phyloP scores from a whole-genome alignment of 2,329 filamentous ascomycete genomes.

The Xylariaceae sp. region DNA sequence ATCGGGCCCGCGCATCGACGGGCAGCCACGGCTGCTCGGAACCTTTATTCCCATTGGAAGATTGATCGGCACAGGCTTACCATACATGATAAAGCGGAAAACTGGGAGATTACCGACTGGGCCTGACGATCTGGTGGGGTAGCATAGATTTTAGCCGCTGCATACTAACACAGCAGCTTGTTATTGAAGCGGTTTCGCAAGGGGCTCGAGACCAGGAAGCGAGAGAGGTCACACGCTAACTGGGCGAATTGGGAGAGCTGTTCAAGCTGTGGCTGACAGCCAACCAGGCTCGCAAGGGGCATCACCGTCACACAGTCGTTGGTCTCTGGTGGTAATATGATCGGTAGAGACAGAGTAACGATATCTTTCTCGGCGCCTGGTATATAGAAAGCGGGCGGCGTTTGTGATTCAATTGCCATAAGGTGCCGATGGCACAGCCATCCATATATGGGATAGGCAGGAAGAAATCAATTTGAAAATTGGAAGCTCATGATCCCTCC shows the following conservation, averaged over 20 bases:
- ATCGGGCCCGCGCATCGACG: conserved; percentile 57
- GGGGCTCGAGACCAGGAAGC: conserved; percentile 7
- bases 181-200: conserved; percentile 17
- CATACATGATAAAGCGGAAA: conserved; percentile 59
- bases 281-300: conserved; percentile 11
- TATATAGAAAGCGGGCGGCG: conserved; percentile 12
- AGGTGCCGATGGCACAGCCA: conserved; percentile 11
- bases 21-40: conserved; percentile 62
- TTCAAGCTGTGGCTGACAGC: conserved; percentile 5
- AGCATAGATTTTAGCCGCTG: conserved; percentile 24
- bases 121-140: conserved; percentile 29
- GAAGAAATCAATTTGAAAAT: conserved; percentile 11
- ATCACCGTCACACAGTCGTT: conserved; percentile 10
- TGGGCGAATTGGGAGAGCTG: conserved; percentile 13
- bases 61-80: conserved; percentile 68
- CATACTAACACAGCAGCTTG: conserved; percentile 19
- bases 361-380: conserved; percentile 18
- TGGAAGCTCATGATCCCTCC: conserved; percentile 28
- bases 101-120: conserved; percentile 63
- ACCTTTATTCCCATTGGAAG: conserved; percentile 61
- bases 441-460: conserved; percentile 13
- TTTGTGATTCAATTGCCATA: conserved; percentile 12
- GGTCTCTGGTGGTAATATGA: conserved; percentile 7
- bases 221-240: conserved; percentile 7
- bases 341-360: conserved; percentile 4